A percentile compares a stretch with the other conserved stretches of the same genome.
These are phyloP conservation scores for Acanthochlamys bracteata DNA, from an alignment of 106 monocot species.

Conservation along the genomic window DNA sequence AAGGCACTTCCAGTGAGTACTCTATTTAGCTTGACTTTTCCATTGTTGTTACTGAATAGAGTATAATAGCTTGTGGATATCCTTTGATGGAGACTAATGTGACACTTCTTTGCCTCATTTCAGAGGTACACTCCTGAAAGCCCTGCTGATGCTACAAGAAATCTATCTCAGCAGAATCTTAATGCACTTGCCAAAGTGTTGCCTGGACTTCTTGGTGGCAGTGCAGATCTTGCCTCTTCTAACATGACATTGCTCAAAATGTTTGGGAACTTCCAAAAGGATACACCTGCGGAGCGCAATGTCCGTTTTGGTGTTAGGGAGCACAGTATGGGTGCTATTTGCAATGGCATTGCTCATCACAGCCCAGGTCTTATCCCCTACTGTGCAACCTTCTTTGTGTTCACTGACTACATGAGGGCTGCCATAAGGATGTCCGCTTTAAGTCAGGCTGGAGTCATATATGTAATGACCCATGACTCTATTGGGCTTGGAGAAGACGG, in stretches of 20 bases:
- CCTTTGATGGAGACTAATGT: neutral
- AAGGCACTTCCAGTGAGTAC: constrained; percentile 59
- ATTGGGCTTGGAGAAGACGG: constrained; percentile 92
- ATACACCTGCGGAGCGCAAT: constrained; percentile 69
- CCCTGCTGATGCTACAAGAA: constrained; percentile 68
- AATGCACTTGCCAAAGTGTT: constrained; percentile 65
- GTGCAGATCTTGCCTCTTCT: constrained; percentile 78
- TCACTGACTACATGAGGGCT: constrained; percentile 87
- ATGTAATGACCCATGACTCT: constrained; percentile 90
- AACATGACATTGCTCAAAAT: constrained; percentile 81
- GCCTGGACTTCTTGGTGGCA: constrained; percentile 80
- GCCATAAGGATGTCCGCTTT: constrained; percentile 77
- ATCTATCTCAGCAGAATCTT: constrained; percentile 75
- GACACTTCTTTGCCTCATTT: neutral
- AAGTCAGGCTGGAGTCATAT: constrained; percentile 58
- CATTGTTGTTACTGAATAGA: neutral
- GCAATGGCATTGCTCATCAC: constrained; percentile 79
- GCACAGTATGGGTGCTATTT: constrained; percentile 84
- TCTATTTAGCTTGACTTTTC: neutral
- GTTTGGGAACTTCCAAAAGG: constrained; percentile 77
- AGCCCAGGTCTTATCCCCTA: constrained; percentile 69
- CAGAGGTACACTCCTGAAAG: constrained; percentile 76
- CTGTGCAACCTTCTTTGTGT: constrained; percentile 86
- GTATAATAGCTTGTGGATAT: neutral
- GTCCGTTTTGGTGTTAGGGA: constrained; percentile 81